Conservation (phyloP, 805 yeast species). For the Komagataella pseudopastoris region DNA sequence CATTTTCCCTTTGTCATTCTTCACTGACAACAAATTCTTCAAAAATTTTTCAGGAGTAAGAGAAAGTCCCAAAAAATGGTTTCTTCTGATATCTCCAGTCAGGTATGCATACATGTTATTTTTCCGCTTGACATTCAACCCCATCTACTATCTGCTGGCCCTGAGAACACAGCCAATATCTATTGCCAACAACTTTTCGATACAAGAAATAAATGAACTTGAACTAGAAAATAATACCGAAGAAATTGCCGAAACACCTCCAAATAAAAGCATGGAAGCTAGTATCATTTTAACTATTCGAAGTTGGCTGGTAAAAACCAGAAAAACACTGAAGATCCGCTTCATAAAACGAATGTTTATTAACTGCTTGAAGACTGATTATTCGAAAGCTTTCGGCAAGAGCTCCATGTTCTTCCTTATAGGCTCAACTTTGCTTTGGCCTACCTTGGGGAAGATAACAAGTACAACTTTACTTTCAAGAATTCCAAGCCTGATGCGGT, state of each 20-base stretch:
- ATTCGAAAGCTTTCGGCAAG: constrained; percentile 11
- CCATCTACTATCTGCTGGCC: constrained; percentile 21
- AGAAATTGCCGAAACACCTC: neutral
- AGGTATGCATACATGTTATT: constrained; percentile 7
- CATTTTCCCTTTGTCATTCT: constrained; percentile 11
- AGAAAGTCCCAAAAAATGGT: constrained; percentile 5
- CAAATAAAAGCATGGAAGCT: neutral
- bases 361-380: constrained; percentile 15
- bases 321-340: neutral
- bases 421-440: constrained; percentile 19
- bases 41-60: neutral
- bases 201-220: constrained; percentile 16
- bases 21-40: neutral
- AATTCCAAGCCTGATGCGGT: constrained; percentile 10
- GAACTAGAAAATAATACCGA: constrained; percentile 18
- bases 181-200: constrained; percentile 18
- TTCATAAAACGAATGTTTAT: constrained; percentile 13
- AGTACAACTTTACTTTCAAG: constrained; percentile 10
- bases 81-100: constrained; percentile 5
- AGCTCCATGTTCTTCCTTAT: constrained; percentile 7
- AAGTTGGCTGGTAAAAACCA: neutral
- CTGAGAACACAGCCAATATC: constrained; percentile 19
- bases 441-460: constrained; percentile 14
- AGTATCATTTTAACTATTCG: neutral
- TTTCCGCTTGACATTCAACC: constrained; percentile 14